Conservation (phyloP, 2,329 filamentous ascomycete genomes). For the Alternaria conjuncta region DNA sequence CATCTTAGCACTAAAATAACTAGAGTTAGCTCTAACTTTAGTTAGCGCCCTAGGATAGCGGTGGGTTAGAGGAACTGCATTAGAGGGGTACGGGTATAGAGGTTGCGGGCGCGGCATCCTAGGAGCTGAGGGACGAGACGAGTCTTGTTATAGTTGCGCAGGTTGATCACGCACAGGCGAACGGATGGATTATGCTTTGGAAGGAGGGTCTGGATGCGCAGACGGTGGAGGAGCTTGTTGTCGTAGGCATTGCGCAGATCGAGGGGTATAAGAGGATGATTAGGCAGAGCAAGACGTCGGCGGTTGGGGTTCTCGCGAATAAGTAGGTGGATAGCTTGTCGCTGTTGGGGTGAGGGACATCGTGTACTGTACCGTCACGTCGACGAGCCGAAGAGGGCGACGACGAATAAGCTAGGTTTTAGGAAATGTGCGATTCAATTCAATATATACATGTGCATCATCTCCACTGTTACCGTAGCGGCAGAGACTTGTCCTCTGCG, state of each 20-base stretch:
- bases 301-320: background rate
- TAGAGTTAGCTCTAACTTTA: too few species aligned
- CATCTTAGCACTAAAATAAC: too few species aligned
- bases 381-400: background rate
- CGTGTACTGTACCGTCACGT: rapidly evolving
- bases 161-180: background rate
- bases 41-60: too few species aligned
- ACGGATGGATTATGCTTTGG: background rate
- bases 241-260: background rate
- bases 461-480: slow-evolving; percentile 11
- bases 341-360: too few species aligned
- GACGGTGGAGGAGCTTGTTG: background rate
- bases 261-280: background rate
- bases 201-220: background rate
- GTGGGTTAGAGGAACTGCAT: background rate
- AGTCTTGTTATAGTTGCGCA: background rate
- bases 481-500: slow-evolving; percentile 33
- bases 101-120: background rate
- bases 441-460: background rate
- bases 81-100: background rate
- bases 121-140: background rate
- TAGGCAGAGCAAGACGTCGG: background rate
- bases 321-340: background rate
- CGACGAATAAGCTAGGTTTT: rapidly evolving
- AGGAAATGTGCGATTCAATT: background rate